These are phyloP conservation scores for Kwoniella dejecticola DNA, from an alignment of 768 basidiomycete genomes.

Conservation along the genomic window DNA sequence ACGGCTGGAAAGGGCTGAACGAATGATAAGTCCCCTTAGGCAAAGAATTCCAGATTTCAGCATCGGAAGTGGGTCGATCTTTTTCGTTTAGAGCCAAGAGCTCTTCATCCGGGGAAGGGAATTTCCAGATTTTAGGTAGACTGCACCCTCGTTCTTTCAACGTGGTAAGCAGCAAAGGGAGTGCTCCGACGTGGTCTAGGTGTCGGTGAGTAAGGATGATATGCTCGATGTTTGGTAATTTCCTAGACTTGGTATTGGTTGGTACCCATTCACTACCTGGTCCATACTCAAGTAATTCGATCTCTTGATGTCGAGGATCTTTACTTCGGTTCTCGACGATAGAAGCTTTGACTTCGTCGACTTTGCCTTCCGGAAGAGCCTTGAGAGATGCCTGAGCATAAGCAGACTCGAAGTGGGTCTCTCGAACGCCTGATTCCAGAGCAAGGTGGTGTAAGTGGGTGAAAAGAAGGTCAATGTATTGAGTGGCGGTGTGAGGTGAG, in stretches of 20 bases:
- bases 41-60: constrained; percentile 31
- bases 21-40: constrained; percentile 40
- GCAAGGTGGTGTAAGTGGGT: constrained; percentile 45
- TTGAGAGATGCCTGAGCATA: constrained; percentile 24
- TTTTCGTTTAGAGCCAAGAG: constrained; percentile 26
- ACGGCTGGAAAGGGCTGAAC: constrained; percentile 45
- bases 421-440: constrained; percentile 43
- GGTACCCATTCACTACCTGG: constrained; percentile 28
- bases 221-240: constrained; percentile 70
- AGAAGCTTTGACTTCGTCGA: constrained; percentile 25
- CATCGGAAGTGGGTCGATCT: constrained; percentile 40
- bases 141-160: constrained; percentile 63
- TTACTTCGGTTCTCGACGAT: constrained; percentile 22
- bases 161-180: constrained; percentile 69
- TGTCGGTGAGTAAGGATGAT: constrained; percentile 93
- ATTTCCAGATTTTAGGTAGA: constrained; percentile 56
- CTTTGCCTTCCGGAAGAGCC: constrained; percentile 28
- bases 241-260: not conserved
- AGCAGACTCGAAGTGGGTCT: constrained; percentile 41
- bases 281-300: constrained; percentile 38
- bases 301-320: constrained; percentile 22
- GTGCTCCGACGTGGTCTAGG: constrained; percentile 77
- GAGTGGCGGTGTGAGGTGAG: constrained; percentile 44
- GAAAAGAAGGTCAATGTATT: constrained; percentile 43
- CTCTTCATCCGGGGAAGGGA: constrained; percentile 42